These are phyloP conservation scores for Hyphopichia pseudoburtonii DNA, from an alignment of 1,139 yeast genomes.

Conservation along the genomic window DNA sequence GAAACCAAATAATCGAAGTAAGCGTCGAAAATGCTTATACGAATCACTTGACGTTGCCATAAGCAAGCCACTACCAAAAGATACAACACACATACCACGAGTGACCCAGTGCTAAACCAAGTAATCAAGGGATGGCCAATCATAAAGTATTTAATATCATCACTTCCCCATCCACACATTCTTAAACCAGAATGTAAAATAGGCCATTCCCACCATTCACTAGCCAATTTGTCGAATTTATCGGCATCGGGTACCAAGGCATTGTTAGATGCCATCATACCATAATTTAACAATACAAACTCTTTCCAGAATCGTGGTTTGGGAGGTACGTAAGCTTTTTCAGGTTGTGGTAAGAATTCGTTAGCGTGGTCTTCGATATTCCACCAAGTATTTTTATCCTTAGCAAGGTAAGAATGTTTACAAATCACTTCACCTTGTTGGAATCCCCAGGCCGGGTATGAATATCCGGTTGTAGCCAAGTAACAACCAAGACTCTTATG, in stretches of 20 bases:
- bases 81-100: conserved; percentile 21
- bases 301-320: conserved; percentile 70
- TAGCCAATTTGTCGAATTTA: conserved; percentile 62
- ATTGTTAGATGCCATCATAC: conserved; percentile 78
- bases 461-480: conserved; percentile 67
- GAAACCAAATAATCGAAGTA: conserved; percentile 29
- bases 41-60: conserved; percentile 36
- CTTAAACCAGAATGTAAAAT: conserved; percentile 59
- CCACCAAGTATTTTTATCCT: conserved; percentile 79
- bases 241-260: conserved; percentile 75
- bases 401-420: conserved; percentile 45
- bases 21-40: conserved; percentile 14
- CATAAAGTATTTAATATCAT: conserved; percentile 54
- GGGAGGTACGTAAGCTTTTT: conserved; percentile 54
- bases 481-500: conserved; percentile 70
- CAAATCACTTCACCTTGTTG: conserved; percentile 80
- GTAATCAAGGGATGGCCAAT: conserved; percentile 69
- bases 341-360: conserved; percentile 37
- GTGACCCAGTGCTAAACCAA: conserved; percentile 49
- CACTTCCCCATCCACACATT: conserved; percentile 64
- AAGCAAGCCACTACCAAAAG: conserved; percentile 18
- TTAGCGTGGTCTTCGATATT: conserved; percentile 70
- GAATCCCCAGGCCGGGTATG: conserved; percentile 81
- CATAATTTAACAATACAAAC: conserved; percentile 65
- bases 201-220: conserved; percentile 87